phyloP scores from a whole-genome alignment of 2,329 filamentous ascomycete genomes.

The Geoglossum cookeanum region DNA sequence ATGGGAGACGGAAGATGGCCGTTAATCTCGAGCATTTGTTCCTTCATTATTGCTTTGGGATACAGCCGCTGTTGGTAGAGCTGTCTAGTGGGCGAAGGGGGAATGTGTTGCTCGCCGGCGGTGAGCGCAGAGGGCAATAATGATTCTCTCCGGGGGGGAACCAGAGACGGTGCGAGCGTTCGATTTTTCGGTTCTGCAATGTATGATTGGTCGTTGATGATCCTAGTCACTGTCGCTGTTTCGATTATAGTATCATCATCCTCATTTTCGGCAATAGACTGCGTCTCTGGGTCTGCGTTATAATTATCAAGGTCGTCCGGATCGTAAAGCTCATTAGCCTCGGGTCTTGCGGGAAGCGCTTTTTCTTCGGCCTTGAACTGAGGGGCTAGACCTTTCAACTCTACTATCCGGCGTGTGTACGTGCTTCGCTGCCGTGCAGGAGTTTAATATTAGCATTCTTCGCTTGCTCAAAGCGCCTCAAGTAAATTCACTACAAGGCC shows the following conservation, averaged over 20 bases:
- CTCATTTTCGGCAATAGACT: conserved; percentile 12
- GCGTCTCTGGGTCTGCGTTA: conserved; percentile 18
- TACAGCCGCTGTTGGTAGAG: conserved; percentile 32
- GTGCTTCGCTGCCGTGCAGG: conserved; percentile 47
- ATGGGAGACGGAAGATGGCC: conserved; percentile 29
- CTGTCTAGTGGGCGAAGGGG: background rate
- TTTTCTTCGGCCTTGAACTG: conserved; percentile 41
- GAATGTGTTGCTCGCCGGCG: background rate
- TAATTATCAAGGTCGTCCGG: conserved; percentile 18
- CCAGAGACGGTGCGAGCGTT: conserved; percentile 1
- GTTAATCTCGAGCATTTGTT: conserved; percentile 15
- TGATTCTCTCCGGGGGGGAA: background rate
- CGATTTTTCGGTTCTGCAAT: conserved; percentile 10
- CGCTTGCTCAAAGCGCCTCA: background rate
- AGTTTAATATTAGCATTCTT: conserved; percentile 5
- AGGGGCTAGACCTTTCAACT: conserved; percentile 55
- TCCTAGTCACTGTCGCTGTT: conserved; percentile 33
- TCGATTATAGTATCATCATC: conserved; percentile 23
- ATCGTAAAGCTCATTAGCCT: conserved; percentile 37
- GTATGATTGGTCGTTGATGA: conserved; percentile 24
- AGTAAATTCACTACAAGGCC: background rate
- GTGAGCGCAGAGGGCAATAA: background rate
- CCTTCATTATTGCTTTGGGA: conserved; percentile 29
- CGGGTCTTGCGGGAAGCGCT: conserved; percentile 51
- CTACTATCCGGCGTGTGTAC: conserved; percentile 76